Evolutionary conservation across 331 rosid species (phyloP).

Genomic region (Rosa hybrid): DNA sequence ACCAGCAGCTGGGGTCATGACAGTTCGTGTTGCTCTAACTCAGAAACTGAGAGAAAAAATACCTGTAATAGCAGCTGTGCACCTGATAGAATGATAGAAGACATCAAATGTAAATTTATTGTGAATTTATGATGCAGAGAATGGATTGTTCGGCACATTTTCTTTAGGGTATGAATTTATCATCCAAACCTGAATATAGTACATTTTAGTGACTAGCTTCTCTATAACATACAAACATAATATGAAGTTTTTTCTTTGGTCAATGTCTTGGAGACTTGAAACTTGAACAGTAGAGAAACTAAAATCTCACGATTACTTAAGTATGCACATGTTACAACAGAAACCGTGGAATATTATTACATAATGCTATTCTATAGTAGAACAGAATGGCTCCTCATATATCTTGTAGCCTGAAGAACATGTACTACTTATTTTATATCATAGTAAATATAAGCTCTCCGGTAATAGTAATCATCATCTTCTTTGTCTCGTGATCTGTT

Average conservation of each 20-base stretch:
- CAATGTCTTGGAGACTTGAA: not conserved
- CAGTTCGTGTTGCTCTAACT: constrained; percentile 90
- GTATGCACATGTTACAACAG: not conserved
- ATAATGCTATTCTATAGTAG: not conserved
- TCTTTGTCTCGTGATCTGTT: not conserved
- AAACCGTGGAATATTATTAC: not conserved
- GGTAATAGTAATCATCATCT: not conserved
- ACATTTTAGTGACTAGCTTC: not conserved
- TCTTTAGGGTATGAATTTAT: not conserved
- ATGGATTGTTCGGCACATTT: not conserved
- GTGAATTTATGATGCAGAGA: not conserved
- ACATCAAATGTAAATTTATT: not conserved
- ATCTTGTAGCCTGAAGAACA: not conserved
- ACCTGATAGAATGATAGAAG: constrained; percentile 57
- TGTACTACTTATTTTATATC: not conserved
- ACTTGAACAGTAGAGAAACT: not conserved
- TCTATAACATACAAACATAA: not conserved
- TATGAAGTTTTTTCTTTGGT: not conserved
- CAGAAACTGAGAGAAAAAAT: constrained; percentile 90
- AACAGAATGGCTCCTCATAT: not conserved
- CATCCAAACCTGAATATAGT: not conserved
- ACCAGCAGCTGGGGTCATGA: constrained; percentile 90
- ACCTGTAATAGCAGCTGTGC: constrained; percentile 86
- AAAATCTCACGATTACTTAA: not conserved
- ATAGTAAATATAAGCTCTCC: not conserved